Evolutionary conservation across 139 green algal species (phyloP), one percentile per base, ranked within the genome.

Genomic region (Dunaliella primolecta): DNA sequence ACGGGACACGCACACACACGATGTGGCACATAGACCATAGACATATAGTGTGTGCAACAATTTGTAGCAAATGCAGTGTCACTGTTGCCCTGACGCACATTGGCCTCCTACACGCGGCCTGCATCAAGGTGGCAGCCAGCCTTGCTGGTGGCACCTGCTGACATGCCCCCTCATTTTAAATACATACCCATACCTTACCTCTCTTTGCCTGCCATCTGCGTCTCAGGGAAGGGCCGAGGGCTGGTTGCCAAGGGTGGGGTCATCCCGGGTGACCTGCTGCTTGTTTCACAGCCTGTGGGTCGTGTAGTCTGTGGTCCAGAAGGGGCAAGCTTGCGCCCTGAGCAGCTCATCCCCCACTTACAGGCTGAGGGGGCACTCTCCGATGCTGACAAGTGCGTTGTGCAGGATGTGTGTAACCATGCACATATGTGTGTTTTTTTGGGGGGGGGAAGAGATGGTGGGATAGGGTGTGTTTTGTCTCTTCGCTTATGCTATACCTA

Each of bases 261-360:
- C 1, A 33, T 25, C 29, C 30, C 30, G 37, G 75, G 75, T 33
- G 32, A 31, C 3, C 75, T 80, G 2, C 20, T 80, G 30, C 30
- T 80, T 2, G 75, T 80, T 2, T 80, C 75, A 1, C 29, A 37
- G 31, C 75, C 75, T 36, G 75, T 30, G 2, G 36, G 78, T 30
- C 24, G 29, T 24, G 78, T 83, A 3, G 37, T 83, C 36, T 37
- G 78, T 36, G 78, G 31, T 3, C 37, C 78, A 27, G 78, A 83
- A 23, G 78, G 78, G 1, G 29, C n/a, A 1, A 35, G 29, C 20
- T 25, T 83, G 21, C 78, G 70, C 36, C 37, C 38, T 1, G 20
- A 75, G 3, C 78, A 83, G 20, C 37, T 83, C 23, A n/a, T 83
- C 20, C 78, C 78, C 11, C 2, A 74, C 21, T 38, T 83, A 23